Evolutionary conservation across 2,329 filamentous ascomycete species (phyloP), one percentile per base, ranked within the genome.

Genomic region (Cladosporium sp.): DNA sequence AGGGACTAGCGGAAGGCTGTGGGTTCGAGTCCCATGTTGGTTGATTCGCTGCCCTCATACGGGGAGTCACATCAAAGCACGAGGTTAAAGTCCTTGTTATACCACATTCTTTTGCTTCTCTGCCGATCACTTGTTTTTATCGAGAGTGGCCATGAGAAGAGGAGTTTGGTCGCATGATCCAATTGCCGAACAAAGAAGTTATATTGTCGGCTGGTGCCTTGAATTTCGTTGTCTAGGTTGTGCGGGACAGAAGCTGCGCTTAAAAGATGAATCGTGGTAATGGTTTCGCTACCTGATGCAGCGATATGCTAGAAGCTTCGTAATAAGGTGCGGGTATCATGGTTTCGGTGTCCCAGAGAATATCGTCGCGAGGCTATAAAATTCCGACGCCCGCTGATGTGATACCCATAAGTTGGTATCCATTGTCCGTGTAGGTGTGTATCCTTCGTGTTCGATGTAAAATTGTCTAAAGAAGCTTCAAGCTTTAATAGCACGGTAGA

Each of bases 21-120:
- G 64, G 64, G 64, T 66, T 66, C 64, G 64, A 66, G 64, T 66
- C 64, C 64, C 64, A 66, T 66, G 64, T 63, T 66, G 64, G 49
- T 66, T 36, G 64, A 57, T 21, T 34, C 6, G 21, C 21, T 48
- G 25, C 51, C 49, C n/a, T 43, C 30, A 11, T 2, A 28, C 8
- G 58, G 25, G 43, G n/a, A 53, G 28, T 34, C 46, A 32, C 7
- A 25, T 26, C 58, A 51, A 53, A n/a, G 11, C 46, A 25, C 21
- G 46, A 32, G 28, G 46, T 34, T 51, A 39, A 36, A 26, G n/a
- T 23, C 58, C 46, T 46, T 26, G 25, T n/a, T 1, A 2, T 13
- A 30, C 23, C 23, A 28, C 25, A 18, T 36, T 21, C 28, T 57
- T 57, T 57, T 25, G 7, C 28, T n/a, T 18, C n/a, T 56, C 11